These are phyloP conservation scores for Arachis hypogaea DNA, from an alignment of 306 rosid genomes.

Conservation along the genomic window DNA sequence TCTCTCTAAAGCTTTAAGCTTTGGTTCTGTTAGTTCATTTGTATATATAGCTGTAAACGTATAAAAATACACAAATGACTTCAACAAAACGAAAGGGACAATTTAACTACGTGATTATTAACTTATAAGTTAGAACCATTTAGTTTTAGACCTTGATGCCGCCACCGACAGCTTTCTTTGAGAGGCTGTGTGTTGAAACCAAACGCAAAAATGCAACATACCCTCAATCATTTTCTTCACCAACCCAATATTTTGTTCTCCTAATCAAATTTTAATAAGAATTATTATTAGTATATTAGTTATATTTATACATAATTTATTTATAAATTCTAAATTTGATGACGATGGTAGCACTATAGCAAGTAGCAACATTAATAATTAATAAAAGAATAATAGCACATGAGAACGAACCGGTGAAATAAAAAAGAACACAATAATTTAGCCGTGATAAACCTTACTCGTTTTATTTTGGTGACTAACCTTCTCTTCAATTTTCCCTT, in stretches of 20 bases:
- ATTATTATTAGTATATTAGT: too few species aligned
- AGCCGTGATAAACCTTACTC: too few species aligned
- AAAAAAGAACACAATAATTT: too few species aligned
- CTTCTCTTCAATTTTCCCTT: too few species aligned
- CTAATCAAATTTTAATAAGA: not conserved
- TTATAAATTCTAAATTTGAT: too few species aligned
- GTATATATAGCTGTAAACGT: constrained; percentile 61
- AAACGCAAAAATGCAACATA: constrained; percentile 36
- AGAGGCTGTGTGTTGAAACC: constrained; percentile 5
- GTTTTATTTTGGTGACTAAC: too few species aligned
- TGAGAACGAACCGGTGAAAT: too few species aligned
- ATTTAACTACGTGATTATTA: constrained; percentile 40
- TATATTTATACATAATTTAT: too few species aligned
- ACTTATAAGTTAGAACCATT: not conserved
- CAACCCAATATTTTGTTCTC: constrained; percentile 23
- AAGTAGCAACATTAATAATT: too few species aligned
- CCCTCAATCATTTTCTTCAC: constrained; percentile 39
- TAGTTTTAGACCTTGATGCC: constrained; percentile 21
- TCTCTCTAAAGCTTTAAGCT: constrained; percentile 34
- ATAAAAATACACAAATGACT: constrained; percentile 44
- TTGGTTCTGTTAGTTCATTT: constrained; percentile 15
- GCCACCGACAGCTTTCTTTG: constrained; percentile 64
- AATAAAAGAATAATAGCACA: too few species aligned
- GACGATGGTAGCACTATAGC: too few species aligned
- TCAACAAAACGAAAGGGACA: constrained; percentile 64